Base-by-base conservation (phyloP, 805 yeast genomes). In the Cyberlindnera euphorbiae region DNA sequence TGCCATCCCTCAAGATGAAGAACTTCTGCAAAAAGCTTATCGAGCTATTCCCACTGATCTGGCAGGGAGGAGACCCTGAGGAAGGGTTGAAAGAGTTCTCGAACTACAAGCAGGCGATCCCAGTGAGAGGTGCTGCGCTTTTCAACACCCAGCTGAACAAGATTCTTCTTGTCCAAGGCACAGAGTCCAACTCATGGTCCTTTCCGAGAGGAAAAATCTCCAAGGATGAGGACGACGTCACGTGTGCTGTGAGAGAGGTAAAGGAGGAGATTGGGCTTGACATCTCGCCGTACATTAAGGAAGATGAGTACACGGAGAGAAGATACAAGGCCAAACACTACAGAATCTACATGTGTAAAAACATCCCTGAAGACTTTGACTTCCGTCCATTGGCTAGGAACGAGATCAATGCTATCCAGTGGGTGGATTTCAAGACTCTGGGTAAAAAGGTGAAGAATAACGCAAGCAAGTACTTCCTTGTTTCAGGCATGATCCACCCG, bases 171-270 rank as follows among this genome's bases (percentile, higher is more conserved):
- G 95, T 93, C 5, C 79, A 85, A 54, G 97, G 96, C 4, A 78
- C 79, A 33, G 94, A 85, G 45, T 73, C 88, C 10, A 57, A 70
- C n/a, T 63, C 82, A 1, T 93, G 97, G 97, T 83, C 96, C 7
- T 93, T 93, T 53, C 99, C 99, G 6, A 70, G 96, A 58, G 99
- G 99, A 6, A 93, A 93, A 60, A 93, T 93, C 39, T 85, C 94
- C 26, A 89, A 93, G 56, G 94, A 81, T 54, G 99, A 93, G 64
- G 66, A 78, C 12, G 98, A 93, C 59, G 71, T 77, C 6, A 79
- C 75, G 36, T 94, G 98, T 64, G 97, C 97, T 5, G 61, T 86
- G 11, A 74, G 99, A 51, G 99, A 93, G 58, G 88, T 85, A 16
- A 73, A 72, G 44, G 99, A 93, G 62, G 99, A 93, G 60, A 90